A percentile compares a stretch with the other conserved stretches of the same genome.
phyloP scores from a whole-genome alignment of 495 filamentous ascomycete species.

The Penicillium crystallinum region DNA sequence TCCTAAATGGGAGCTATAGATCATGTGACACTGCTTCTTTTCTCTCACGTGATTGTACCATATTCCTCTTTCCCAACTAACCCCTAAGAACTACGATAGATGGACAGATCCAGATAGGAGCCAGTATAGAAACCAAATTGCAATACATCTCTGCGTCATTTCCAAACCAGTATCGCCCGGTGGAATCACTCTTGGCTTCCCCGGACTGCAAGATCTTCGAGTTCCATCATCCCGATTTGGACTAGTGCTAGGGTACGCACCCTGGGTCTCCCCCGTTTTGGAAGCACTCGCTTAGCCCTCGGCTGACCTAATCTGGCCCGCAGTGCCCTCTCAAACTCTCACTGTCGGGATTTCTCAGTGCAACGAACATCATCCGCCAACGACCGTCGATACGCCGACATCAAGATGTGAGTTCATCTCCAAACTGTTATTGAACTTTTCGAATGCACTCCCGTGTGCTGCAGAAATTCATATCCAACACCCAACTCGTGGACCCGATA shows the following conservation, averaged over 20 bases:
- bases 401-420: conserved; percentile 50
- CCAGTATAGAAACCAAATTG: background rate
- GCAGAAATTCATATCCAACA: conserved; percentile 12
- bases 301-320: conserved; percentile 46
- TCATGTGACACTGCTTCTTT: conserved; percentile 4
- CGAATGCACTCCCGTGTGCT: conserved; percentile 9
- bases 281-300: conserved; percentile 41
- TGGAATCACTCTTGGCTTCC: background rate
- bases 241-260: conserved; percentile 16
- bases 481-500: conserved; percentile 11
- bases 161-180: background rate
- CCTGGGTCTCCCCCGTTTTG: conserved; percentile 13
- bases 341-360: conserved; percentile 42
- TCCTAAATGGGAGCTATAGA: background rate
- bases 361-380: conserved; percentile 50
- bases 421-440: conserved; percentile 13
- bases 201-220: conserved; percentile 6
- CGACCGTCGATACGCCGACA: conserved; percentile 52
- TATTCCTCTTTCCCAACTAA: background rate
- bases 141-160: background rate
- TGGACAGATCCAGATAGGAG: no score
- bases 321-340: conserved; percentile 39
- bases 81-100: background rate
- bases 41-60: conserved; percentile 1
- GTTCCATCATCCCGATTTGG: conserved; percentile 7